Base-by-base conservation (phyloP, 2,329 filamentous ascomycete genomes). In the Neophaeococcomyces mojaviensis region DNA sequence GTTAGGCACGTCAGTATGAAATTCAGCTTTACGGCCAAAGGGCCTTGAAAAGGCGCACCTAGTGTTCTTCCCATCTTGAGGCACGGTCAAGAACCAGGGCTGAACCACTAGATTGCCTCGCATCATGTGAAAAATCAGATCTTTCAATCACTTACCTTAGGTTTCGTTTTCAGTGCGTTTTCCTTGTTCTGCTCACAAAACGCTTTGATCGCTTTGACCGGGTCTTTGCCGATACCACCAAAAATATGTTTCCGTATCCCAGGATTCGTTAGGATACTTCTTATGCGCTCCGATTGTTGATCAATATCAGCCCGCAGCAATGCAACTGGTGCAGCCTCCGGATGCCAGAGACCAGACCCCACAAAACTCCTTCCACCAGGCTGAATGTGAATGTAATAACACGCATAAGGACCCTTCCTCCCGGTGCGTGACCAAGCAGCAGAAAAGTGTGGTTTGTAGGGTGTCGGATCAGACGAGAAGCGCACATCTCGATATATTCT, bases 401-500 rank as follows among this genome's bases (percentile, higher is more conserved):
- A 83, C 5, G 88, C 88, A 64, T 92, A 94, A 8, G 85, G 82
- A 0, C 87, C 87, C 65, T 95, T 94, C 45, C 85, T 78, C 16
- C 88, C 88, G 0, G 88, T 94, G 16, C 88, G 81, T 47, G 86
- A 92, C 79, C 86, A 94, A 19, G 86, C 86, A 31, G 84, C 88
- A 8, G 84, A 86, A 65, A 89, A 94, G 66, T 89, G 79, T 44
- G 86, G 78, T 81, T 94, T 94, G 71, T 94, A 95, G 0, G 89
- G 88, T 2, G 87, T 92, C 16, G 78, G 84, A 59, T 94, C 82
- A 22, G 46, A 38, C 10, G 77, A 85, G 67, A 94, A 95, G 46
- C 88, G 79, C 35, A 92, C 76, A 58, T 95, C 88, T 56, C 88
- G 76, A 65, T 94, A 88, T 49, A 95, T 92, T 50, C 88, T 82